phyloP scores from a whole-genome alignment of 2,329 filamentous ascomycete species.

The Trichoderma brevicompactum region DNA sequence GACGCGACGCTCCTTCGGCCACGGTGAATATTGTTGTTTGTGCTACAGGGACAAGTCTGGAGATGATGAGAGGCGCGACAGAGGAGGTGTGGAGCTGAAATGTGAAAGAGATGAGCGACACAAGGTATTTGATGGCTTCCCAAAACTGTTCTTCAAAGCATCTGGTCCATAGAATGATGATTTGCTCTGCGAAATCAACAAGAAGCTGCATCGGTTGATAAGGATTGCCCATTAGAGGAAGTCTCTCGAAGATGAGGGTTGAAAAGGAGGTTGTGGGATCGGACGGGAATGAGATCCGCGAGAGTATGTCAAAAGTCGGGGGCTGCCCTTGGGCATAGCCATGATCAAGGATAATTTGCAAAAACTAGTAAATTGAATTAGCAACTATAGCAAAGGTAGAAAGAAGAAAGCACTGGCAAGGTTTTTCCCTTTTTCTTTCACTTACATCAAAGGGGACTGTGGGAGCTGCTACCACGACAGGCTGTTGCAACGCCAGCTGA shows the following conservation, averaged over 20 bases:
- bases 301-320: conserved; percentile 69
- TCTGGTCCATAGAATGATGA: conserved; percentile 69
- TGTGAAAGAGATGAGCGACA: conserved; percentile 67
- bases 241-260: conserved; percentile 67
- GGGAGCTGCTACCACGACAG: conserved; percentile 35
- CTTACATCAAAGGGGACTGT: conserved; percentile 52
- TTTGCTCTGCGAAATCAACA: conserved; percentile 64
- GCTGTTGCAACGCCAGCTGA: conserved; percentile 29
- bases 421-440: conserved; percentile 18
- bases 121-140: conserved; percentile 66
- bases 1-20: conserved; percentile 60
- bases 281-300: conserved; percentile 68
- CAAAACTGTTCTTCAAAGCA: conserved; percentile 68
- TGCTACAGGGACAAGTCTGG: conserved; percentile 58
- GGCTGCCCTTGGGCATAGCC: conserved; percentile 58
- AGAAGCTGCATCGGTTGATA: conserved; percentile 60
- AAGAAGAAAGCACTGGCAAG: neutral
- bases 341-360: conserved; percentile 69
- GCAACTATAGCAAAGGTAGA: conserved; percentile 7
- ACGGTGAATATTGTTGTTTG: conserved; percentile 65
- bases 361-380: conserved; percentile 48
- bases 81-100: conserved; percentile 64
- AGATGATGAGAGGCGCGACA: conserved; percentile 63
- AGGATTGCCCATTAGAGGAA: conserved; percentile 61
- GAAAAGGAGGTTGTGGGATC: conserved; percentile 64